Evolutionary conservation across 768 basidiomycete genomes (phyloP).

Genomic region (Amanita subjunquillea): DNA sequence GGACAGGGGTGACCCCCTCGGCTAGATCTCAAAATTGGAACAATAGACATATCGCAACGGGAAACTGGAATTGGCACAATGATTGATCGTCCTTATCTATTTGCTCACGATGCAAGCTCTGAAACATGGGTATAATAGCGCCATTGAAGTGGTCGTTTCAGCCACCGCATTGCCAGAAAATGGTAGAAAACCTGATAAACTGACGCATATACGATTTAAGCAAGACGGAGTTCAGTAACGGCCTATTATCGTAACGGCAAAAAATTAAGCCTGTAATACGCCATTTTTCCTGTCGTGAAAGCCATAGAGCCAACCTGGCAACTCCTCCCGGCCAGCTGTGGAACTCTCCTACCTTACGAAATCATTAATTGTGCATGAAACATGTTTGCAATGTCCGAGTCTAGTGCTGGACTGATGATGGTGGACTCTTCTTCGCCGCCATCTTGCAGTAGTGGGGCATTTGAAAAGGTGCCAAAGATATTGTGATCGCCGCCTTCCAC

Average conservation of each 20-base stretch:
- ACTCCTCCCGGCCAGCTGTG: slow-evolving; percentile 55
- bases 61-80: background rate
- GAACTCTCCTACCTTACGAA: slow-evolving; percentile 22
- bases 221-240: slow-evolving; percentile 53
- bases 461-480: too few species aligned
- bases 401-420: too few species aligned
- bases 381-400: too few species aligned
- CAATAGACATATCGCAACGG: slow-evolving; percentile 1
- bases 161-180: background rate
- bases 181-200: slow-evolving; percentile 10
- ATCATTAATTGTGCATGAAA: too few species aligned
- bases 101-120: slow-evolving; percentile 8
- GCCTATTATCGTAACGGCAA: slow-evolving; percentile 32
- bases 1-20: background rate
- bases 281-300: slow-evolving; percentile 53
- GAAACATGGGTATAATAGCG: slow-evolving; percentile 10
- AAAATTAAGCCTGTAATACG: background rate
- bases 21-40: background rate
- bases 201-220: slow-evolving; percentile 74
- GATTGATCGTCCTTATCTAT: slow-evolving; percentile 4
- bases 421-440: too few species aligned
- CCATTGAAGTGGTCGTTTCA: background rate
- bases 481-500: too few species aligned
- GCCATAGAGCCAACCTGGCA: slow-evolving; percentile 59
- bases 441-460: too few species aligned